Percentiles rank a stretch among this genome's conserved stretches.
phyloP scores from a whole-genome alignment of 2,329 filamentous ascomycete species.

The Aspergillus flavus region DNA sequence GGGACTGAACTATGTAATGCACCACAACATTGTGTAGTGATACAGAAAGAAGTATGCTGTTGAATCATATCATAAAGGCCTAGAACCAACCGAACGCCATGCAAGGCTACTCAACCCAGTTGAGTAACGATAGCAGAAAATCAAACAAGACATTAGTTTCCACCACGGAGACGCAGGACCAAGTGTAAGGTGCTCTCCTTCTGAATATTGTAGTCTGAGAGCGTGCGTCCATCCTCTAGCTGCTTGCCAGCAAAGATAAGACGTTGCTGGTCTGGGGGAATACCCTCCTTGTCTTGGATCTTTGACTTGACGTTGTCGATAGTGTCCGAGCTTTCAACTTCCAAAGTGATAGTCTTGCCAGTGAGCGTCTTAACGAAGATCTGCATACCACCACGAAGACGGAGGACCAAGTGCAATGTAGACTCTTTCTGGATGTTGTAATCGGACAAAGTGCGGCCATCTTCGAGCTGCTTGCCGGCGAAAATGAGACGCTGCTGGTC shows the following conservation, averaged over 20 bases:
- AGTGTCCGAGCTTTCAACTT: constrained; percentile 69
- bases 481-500: constrained; percentile 95
- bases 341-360: constrained; percentile 70
- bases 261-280: constrained; percentile 71
- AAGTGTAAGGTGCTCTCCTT: constrained; percentile 68
- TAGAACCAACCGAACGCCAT: constrained; percentile 42
- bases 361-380: constrained; percentile 86
- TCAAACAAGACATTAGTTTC: constrained; percentile 34
- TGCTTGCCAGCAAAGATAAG: constrained; percentile 73
- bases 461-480: constrained; percentile 89
- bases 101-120: constrained; percentile 35
- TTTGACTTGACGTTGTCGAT: constrained; percentile 73
- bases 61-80: constrained; percentile 23
- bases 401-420: constrained; percentile 77
- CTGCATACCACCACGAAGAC: constrained; percentile 81
- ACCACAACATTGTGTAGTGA: constrained; percentile 19
- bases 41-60: constrained; percentile 27
- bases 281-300: constrained; percentile 82
- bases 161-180: constrained; percentile 53
- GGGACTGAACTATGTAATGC: constrained; percentile 21
- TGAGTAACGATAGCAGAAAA: constrained; percentile 23
- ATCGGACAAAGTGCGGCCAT: constrained; percentile 85
- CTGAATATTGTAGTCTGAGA: constrained; percentile 59
- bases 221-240: constrained; percentile 54
- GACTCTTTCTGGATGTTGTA: constrained; percentile 98